phyloP scores from a whole-genome alignment of 2,329 filamentous ascomycete species.

The Fusarium miscanthi region DNA sequence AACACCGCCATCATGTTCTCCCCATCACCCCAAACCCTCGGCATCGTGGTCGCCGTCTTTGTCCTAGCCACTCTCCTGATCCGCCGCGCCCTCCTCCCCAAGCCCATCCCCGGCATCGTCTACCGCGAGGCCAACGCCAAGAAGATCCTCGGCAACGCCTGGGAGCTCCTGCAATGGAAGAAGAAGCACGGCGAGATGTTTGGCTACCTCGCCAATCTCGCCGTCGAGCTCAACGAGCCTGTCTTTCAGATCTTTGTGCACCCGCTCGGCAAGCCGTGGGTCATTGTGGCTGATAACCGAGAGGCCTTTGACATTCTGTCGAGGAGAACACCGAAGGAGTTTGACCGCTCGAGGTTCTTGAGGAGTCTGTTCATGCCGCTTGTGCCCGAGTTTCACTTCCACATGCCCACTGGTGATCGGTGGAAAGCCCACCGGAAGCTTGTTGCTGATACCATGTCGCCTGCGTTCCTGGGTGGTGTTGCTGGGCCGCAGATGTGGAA shows the following conservation, averaged over 20 bases:
- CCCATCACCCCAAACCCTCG: background rate
- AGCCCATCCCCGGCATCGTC: background rate
- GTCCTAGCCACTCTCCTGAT: background rate
- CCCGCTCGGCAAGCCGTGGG: background rate
- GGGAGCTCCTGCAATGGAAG: background rate
- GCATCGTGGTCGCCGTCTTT: background rate
- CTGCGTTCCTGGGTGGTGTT: background rate
- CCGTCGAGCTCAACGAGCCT: background rate
- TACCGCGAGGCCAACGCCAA: background rate
- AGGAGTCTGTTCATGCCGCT: slow-evolving; percentile 1
- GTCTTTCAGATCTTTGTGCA: slow-evolving; percentile 8
- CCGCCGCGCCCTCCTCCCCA: background rate
- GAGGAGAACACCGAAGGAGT: background rate
- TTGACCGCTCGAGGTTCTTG: background rate
- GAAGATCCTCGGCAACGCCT: background rate
- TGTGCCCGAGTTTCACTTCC: slow-evolving; percentile 1
- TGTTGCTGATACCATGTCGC: background rate
- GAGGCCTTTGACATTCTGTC: background rate
- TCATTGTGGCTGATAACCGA: background rate
- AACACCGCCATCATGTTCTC: background rate
- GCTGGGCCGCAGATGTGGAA: background rate
- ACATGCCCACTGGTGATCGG: background rate
- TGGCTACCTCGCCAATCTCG: background rate
- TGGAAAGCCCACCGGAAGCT: background rate
- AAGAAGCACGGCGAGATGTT: slow-evolving; percentile 1